Percentiles rank a stretch among this genome's conserved stretches.
phyloP scores from a whole-genome alignment of 2,329 filamentous ascomycete genomes.

The Ophiostoma quercus region DNA sequence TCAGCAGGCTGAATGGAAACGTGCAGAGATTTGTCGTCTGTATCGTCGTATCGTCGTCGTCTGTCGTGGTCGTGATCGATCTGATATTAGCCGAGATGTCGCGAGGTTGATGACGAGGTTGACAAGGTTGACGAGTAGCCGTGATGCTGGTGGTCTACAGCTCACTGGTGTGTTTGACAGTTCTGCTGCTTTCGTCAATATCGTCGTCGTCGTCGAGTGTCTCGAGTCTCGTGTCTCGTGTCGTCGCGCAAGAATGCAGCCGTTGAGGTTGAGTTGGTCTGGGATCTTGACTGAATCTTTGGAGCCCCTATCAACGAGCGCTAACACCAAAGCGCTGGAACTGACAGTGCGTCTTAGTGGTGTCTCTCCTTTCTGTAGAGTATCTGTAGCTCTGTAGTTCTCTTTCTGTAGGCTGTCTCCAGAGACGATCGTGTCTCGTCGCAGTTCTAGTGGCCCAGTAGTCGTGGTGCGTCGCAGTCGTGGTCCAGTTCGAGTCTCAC shows the following conservation, averaged over 20 bases:
- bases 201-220: constrained; percentile 2
- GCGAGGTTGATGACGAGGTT: neutral
- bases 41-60: neutral
- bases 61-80: neutral
- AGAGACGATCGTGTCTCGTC: constrained; percentile 9
- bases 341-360: neutral
- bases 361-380: constrained; percentile 3
- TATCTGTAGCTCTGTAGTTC: neutral
- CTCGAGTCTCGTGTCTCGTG: neutral
- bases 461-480: too few relatives aligned
- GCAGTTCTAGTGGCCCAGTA: neutral
- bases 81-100: neutral
- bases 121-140: neutral
- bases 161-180: neutral
- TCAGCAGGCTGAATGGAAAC: neutral
- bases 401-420: neutral
- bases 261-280: neutral
- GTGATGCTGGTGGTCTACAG: neutral
- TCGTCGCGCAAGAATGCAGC: constrained; percentile 8
- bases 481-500: neutral
- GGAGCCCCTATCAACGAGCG: neutral
- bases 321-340: neutral
- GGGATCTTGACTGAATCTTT: neutral
- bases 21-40: neutral
- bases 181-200: neutral